These are phyloP conservation scores for Rhododendron ovatum DNA, from an alignment of 148 eudicot genomes.

Conservation along the genomic window DNA sequence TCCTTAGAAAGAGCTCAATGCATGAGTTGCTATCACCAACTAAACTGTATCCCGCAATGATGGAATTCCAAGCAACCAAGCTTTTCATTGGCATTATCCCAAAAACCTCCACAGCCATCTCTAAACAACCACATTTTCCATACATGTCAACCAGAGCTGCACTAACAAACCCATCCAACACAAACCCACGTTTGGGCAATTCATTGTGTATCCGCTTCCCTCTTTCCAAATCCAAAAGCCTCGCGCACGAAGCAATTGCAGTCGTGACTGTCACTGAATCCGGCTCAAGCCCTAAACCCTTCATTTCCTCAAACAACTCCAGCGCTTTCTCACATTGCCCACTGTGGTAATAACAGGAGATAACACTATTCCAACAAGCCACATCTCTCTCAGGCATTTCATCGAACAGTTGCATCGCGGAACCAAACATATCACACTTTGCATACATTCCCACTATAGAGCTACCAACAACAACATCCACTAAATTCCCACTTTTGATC, in stretches of 20 bases:
- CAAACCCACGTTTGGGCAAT: constrained; percentile 7
- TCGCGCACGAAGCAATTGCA: constrained; percentile 25
- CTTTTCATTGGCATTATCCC: constrained; percentile 21
- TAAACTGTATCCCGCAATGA: constrained; percentile 27
- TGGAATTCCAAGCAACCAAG: constrained; percentile 33
- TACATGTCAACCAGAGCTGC: constrained; percentile 35
- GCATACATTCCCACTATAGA: constrained; percentile 5
- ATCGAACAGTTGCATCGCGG: background rate
- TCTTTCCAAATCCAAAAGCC: constrained; percentile 26
- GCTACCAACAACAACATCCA: constrained; percentile 9
- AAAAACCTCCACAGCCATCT: constrained; percentile 25
- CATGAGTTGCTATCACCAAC: constrained; percentile 26
- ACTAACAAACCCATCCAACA: constrained; percentile 19
- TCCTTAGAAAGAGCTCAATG: constrained; percentile 23
- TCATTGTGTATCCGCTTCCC: background rate
- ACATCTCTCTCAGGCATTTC: constrained; percentile 2
- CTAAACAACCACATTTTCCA: constrained; percentile 31
- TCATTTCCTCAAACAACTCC: constrained; percentile 3
- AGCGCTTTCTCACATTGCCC: constrained; percentile 9
- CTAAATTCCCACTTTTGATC: background rate
- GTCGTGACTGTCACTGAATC: constrained; percentile 31
- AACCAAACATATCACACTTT: background rate
- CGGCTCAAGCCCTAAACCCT: constrained; percentile 9
- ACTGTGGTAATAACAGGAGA: constrained; percentile 1
- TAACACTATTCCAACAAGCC: constrained; percentile 4